Conservation (phyloP, 345 rosid species). For the Passiflora organensis region DNA sequence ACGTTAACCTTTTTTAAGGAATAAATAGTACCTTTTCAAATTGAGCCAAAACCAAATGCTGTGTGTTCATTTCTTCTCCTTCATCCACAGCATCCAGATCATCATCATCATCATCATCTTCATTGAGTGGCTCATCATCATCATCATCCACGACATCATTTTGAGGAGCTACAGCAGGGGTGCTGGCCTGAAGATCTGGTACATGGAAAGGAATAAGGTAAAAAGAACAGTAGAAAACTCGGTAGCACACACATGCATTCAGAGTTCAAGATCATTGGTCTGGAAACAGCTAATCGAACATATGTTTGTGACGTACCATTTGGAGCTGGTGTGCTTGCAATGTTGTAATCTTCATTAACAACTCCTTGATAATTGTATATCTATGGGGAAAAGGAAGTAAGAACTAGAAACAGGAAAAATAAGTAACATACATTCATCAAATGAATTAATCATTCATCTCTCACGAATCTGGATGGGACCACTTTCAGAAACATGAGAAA, state of each 20-base stretch:
- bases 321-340: slow-evolving; percentile 86
- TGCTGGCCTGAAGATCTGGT: slow-evolving; percentile 70
- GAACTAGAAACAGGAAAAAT: slow-evolving; percentile 2
- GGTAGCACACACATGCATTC: not conserved
- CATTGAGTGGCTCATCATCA: slow-evolving; percentile 78
- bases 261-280: too few species aligned
- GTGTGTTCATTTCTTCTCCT: slow-evolving; percentile 89
- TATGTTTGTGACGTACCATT: slow-evolving; percentile 41
- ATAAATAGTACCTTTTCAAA: slow-evolving; percentile 73
- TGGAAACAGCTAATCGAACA: not conserved
- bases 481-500: too few species aligned
- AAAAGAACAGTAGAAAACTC: not conserved
- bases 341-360: slow-evolving; percentile 74
- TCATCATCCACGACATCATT: slow-evolving; percentile 62
- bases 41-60: slow-evolving; percentile 93
- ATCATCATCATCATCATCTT: slow-evolving; percentile 83
- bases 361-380: slow-evolving; percentile 93
- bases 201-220: slow-evolving; percentile 12
- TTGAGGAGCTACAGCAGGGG: slow-evolving; percentile 52
- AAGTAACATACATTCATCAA: slow-evolving; percentile 1
- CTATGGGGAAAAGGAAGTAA: slow-evolving; percentile 27
- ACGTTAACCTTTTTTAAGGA: too few species aligned
- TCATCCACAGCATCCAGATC: slow-evolving; percentile 85
- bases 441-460: too few species aligned
- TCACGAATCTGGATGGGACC: too few species aligned